These are phyloP conservation scores for Opeltia flavorubescens DNA, from an alignment of 495 filamentous ascomycete genomes.

Conservation along the genomic window DNA sequence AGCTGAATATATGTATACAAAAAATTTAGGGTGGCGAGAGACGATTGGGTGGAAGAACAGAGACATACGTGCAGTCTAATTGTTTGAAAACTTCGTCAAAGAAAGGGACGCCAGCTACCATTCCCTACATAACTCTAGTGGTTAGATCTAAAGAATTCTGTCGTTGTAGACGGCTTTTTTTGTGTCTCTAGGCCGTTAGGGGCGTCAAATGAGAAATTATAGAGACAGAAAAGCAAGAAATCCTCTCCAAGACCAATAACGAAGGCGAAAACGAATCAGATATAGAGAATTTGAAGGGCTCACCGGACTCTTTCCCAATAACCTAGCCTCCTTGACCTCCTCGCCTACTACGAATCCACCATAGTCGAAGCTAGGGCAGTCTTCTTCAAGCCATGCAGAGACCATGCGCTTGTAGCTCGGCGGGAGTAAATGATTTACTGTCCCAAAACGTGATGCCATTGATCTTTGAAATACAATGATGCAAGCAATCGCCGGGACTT, in stretches of 20 bases:
- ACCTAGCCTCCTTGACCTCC: constrained; percentile 55
- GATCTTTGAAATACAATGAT: constrained; percentile 1
- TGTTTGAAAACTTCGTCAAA: constrained; percentile 89
- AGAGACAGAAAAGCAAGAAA: background rate
- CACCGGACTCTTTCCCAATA: constrained; percentile 70
- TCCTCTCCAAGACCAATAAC: background rate
- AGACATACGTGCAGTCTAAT: constrained; percentile 59
- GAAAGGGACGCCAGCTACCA: constrained; percentile 88
- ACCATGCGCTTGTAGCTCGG: constrained; percentile 69
- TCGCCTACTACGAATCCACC: constrained; percentile 94
- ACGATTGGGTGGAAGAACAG: background rate
- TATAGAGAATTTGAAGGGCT: no score
- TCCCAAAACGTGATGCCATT: constrained; percentile 56
- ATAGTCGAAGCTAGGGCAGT: constrained; percentile 92
- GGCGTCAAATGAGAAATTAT: no score
- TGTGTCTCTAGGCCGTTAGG: no score
- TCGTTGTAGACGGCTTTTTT: no score
- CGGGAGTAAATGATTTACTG: constrained; percentile 69
- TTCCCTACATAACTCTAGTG: constrained; percentile 32
- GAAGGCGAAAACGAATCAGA: background rate
- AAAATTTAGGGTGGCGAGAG: background rate
- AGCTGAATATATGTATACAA: background rate
- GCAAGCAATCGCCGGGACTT: background rate
- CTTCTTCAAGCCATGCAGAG: constrained; percentile 78
- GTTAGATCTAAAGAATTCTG: no score